phyloP scores from a whole-genome alignment of 352 stramenopile genomes.

The Phytophthora chlamydospora region DNA sequence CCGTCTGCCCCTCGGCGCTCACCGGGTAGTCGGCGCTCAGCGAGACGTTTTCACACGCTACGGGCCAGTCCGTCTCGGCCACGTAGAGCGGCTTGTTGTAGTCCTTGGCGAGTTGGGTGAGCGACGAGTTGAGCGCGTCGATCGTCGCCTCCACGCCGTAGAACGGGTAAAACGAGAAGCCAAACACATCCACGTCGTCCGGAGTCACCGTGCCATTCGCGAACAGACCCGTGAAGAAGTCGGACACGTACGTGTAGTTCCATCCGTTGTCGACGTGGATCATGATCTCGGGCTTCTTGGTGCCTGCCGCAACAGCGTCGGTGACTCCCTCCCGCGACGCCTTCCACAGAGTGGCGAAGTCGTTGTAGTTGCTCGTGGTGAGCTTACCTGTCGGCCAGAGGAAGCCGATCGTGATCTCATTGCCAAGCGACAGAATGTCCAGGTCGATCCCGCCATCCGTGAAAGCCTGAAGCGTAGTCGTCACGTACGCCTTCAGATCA shows the following conservation, averaged over 20 bases:
- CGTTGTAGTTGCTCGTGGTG: slow-evolving; percentile 31
- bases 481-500: slow-evolving; percentile 36
- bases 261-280: slow-evolving; percentile 46
- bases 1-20: slow-evolving; percentile 32
- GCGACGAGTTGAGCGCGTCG: slow-evolving; percentile 29
- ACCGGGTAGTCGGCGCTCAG: slow-evolving; percentile 35
- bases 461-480: slow-evolving; percentile 36
- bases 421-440: slow-evolving; percentile 39
- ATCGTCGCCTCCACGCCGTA: slow-evolving; percentile 41
- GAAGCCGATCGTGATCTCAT: slow-evolving; percentile 44
- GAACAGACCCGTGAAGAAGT: slow-evolving; percentile 42
- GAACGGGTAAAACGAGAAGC: slow-evolving; percentile 48
- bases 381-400: slow-evolving; percentile 35
- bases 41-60: slow-evolving; percentile 24
- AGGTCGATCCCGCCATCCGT: slow-evolving; percentile 37
- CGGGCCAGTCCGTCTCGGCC: slow-evolving; percentile 40
- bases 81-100: slow-evolving; percentile 42
- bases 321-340: slow-evolving; percentile 36
- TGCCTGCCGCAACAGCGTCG: slow-evolving; percentile 30
- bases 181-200: slow-evolving; percentile 38
- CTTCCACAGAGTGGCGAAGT: slow-evolving; percentile 40
- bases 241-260: slow-evolving; percentile 39
- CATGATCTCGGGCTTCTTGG: slow-evolving; percentile 42
- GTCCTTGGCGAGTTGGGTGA: slow-evolving; percentile 32
- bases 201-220: slow-evolving; percentile 32